These are phyloP conservation scores for Solanum dulcamara DNA, from an alignment of 257 asterid species.

Conservation along the genomic window DNA sequence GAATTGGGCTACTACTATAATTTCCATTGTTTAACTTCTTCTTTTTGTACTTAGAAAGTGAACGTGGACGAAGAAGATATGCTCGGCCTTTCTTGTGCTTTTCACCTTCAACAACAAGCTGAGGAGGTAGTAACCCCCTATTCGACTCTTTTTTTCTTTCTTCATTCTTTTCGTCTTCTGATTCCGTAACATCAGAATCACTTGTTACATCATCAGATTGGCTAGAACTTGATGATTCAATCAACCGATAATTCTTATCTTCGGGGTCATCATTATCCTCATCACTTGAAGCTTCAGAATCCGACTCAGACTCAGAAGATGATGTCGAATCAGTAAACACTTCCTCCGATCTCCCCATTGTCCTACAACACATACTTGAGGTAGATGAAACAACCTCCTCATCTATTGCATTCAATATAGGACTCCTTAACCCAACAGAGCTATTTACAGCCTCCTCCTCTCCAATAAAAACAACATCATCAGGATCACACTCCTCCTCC, in stretches of 20 bases:
- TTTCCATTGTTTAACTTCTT: background rate
- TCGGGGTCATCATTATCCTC: constrained; percentile 8
- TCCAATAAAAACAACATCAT: background rate
- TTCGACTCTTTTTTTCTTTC: background rate
- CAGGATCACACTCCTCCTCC: background rate
- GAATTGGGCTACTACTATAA: background rate
- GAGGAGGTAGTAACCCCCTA: background rate
- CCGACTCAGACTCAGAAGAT: background rate
- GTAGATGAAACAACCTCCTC: constrained; percentile 3
- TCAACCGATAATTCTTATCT: background rate
- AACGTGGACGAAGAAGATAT: constrained; percentile 1
- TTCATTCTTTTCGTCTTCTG: background rate
- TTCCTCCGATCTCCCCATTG: background rate
- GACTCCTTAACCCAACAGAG: background rate
- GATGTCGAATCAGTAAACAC: background rate
- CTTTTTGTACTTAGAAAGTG: background rate
- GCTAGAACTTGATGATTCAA: background rate
- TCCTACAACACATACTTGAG: background rate
- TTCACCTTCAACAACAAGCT: background rate
- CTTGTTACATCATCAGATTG: background rate
- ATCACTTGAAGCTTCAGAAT: constrained; percentile 1
- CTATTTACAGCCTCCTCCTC: background rate
- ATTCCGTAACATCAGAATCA: background rate
- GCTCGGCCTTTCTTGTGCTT: background rate
- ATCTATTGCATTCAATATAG: background rate